Percentiles rank a stretch among this genome's conserved stretches.
Evolutionary conservation across 2,329 filamentous ascomycete genomes (phyloP).

Genomic region (Diatrype stigma): DNA sequence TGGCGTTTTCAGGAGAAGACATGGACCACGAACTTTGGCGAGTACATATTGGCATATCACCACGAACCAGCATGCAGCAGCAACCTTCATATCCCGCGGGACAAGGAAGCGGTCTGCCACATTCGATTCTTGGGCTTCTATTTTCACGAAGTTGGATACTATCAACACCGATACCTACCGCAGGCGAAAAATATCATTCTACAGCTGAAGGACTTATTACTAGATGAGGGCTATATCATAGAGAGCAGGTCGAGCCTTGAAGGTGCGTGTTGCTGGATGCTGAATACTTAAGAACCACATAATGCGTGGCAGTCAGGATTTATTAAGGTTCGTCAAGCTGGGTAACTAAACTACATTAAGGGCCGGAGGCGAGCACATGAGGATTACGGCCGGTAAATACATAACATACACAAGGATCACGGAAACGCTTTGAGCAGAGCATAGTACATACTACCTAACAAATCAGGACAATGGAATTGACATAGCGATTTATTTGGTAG

Average conservation of each 20-base stretch:
- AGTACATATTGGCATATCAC: slow-evolving; percentile 17
- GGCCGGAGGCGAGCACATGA: background rate
- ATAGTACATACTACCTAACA: background rate
- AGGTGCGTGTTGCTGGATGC: slow-evolving; percentile 8
- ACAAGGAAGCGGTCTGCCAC: slow-evolving; percentile 2
- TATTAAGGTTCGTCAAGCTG: too few relatives aligned
- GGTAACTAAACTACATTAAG: background rate
- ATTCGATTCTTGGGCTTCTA: slow-evolving; percentile 16
- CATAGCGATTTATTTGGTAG: background rate
- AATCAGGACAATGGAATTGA: background rate
- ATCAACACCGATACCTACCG: slow-evolving; percentile 6
- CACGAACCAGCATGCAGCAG: slow-evolving; percentile 4
- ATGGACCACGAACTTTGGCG: slow-evolving; percentile 14
- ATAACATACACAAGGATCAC: background rate
- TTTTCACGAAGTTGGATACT: slow-evolving; percentile 13
- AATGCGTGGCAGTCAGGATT: too few relatives aligned
- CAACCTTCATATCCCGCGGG: too few relatives aligned
- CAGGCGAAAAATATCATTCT: slow-evolving; percentile 6
- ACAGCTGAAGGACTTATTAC: slow-evolving; percentile 7
- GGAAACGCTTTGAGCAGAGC: background rate
- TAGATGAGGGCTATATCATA: slow-evolving; percentile 17
- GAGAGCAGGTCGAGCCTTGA: slow-evolving; percentile 11
- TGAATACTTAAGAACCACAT: background rate
- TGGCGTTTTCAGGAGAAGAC: slow-evolving; percentile 33
- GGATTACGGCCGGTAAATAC: background rate